Percentiles rank a stretch among this genome's conserved stretches.
phyloP scores from a whole-genome alignment of 768 basidiomycete genomes.

The Auricularia auricula-judae region DNA sequence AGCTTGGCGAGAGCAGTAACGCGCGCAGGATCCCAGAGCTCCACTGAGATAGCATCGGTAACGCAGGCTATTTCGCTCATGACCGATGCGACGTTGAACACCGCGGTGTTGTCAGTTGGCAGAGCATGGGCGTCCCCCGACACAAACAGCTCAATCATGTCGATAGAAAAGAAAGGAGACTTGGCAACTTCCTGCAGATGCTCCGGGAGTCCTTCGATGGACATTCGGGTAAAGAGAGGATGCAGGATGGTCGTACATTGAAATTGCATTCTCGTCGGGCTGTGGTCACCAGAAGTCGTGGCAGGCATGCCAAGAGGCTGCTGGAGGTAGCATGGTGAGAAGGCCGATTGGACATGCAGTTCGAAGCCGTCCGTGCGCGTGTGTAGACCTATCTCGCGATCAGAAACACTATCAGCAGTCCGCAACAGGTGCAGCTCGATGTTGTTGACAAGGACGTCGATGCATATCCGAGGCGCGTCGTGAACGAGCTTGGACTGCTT shows the following conservation, averaged over 20 bases:
- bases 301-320: slow-evolving; percentile 22
- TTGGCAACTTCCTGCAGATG: slow-evolving; percentile 1
- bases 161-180: slow-evolving; percentile 41
- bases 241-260: neutral
- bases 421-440: slow-evolving; percentile 43
- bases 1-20: slow-evolving; percentile 43
- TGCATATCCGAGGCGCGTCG: slow-evolving; percentile 37
- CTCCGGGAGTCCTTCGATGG: neutral
- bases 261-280: slow-evolving; percentile 31
- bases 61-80: slow-evolving; percentile 37
- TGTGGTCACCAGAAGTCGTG: neutral
- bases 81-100: slow-evolving; percentile 31
- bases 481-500: slow-evolving; percentile 13
- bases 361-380: slow-evolving; percentile 44
- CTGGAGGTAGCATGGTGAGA: slow-evolving; percentile 18
- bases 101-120: slow-evolving; percentile 36
- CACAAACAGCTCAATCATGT: slow-evolving; percentile 39
- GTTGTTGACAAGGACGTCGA: slow-evolving; percentile 39
- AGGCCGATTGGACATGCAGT: slow-evolving; percentile 32
- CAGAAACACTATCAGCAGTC: slow-evolving; percentile 23
- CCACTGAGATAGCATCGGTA: slow-evolving; percentile 48
- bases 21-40: slow-evolving; percentile 56
- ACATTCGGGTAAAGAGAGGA: neutral
- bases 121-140: slow-evolving; percentile 37
- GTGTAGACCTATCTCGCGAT: slow-evolving; percentile 42